Percentiles rank a stretch among this genome's conserved stretches.
Conservation (phyloP, 2,329 filamentous ascomycete species). For the Colletotrichum sp. region DNA sequence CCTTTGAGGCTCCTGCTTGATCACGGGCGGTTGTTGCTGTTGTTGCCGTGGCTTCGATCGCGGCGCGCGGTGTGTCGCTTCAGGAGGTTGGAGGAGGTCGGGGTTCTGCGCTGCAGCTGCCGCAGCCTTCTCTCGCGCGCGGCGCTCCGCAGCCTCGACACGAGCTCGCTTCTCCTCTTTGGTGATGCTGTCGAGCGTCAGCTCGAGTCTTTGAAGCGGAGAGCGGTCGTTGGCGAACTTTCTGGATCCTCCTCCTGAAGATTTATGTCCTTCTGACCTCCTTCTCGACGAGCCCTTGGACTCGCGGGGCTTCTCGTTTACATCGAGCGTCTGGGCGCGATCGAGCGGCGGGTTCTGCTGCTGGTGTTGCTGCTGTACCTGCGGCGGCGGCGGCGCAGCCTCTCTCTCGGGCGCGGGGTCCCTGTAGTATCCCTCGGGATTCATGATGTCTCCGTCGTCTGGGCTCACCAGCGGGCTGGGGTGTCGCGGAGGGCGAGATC, state of each 20-base stretch:
- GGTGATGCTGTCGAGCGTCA: constrained; percentile 88
- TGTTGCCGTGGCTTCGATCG: constrained; percentile 24
- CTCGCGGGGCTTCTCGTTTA: constrained; percentile 14
- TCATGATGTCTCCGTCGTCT: constrained; percentile 31
- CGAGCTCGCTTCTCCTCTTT: constrained; percentile 94
- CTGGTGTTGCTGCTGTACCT: constrained; percentile 23
- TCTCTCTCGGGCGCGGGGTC: constrained; percentile 7
- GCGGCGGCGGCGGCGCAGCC: constrained; percentile 26
- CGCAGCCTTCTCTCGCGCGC: constrained; percentile 64
- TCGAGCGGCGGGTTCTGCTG: constrained; percentile 31
- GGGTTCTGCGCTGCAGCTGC: constrained; percentile 36
- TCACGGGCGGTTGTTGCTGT: constrained; percentile 22
- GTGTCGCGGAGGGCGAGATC: constrained; percentile 30
- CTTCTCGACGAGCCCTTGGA: constrained; percentile 2
- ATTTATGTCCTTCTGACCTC: constrained; percentile 31
- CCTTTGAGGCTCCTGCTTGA: constrained; percentile 27
- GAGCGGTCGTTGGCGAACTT: constrained; percentile 82
- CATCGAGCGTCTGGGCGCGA: constrained; percentile 31
- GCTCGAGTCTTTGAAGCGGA: constrained; percentile 90
- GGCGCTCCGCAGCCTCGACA: constrained; percentile 80
- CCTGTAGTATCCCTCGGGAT: constrained; percentile 37
- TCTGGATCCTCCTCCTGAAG: constrained; percentile 48
- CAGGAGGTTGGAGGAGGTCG: constrained; percentile 25
- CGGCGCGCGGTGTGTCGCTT: constrained; percentile 24
- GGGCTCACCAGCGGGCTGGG: constrained; percentile 23